Percentiles rank a stretch among this genome's conserved stretches.
These are phyloP conservation scores for Podospora pseudopauciseta DNA, from an alignment of 495 filamentous ascomycete genomes.

Conservation along the genomic window DNA sequence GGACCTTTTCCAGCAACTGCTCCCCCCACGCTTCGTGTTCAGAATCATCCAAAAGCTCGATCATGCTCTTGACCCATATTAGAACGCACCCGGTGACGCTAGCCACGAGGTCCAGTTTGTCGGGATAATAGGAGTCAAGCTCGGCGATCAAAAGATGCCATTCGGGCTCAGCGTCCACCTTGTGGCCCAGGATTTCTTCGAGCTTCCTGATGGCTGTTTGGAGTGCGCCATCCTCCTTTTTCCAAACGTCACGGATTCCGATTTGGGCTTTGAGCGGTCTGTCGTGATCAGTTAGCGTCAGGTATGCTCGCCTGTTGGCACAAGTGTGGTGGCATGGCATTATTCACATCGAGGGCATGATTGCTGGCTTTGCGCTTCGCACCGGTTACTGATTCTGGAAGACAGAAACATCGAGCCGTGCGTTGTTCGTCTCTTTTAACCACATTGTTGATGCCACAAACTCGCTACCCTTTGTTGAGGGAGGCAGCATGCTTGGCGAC, in stretches of 20 bases:
- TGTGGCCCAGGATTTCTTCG: slow-evolving; percentile 28
- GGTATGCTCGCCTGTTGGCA: neutral
- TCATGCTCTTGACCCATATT: slow-evolving; percentile 26
- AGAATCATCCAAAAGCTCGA: slow-evolving; percentile 35
- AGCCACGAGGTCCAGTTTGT: slow-evolving; percentile 32
- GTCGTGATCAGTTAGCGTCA: neutral
- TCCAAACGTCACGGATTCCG: slow-evolving; percentile 39
- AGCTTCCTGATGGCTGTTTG: slow-evolving; percentile 25
- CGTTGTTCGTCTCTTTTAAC: neutral
- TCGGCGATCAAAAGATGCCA: slow-evolving; percentile 35
- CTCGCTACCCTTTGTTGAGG: neutral
- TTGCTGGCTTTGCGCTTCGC: neutral
- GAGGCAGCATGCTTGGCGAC: slow-evolving; percentile 6
- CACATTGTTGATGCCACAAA: neutral
- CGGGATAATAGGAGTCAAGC: slow-evolving; percentile 29
- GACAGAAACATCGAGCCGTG: neutral
- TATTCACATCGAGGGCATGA: neutral
- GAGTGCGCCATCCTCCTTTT: slow-evolving; percentile 23
- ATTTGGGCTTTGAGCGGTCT: slow-evolving; percentile 37
- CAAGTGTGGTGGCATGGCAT: neutral
- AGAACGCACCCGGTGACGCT: slow-evolving; percentile 27
- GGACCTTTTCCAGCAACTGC: slow-evolving; percentile 25
- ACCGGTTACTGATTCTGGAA: neutral
- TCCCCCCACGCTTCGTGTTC: slow-evolving; percentile 32
- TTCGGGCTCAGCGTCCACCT: slow-evolving; percentile 31